Conservation (phyloP, 164 flowering plant genomes). For the Tinospora cordifolia region DNA sequence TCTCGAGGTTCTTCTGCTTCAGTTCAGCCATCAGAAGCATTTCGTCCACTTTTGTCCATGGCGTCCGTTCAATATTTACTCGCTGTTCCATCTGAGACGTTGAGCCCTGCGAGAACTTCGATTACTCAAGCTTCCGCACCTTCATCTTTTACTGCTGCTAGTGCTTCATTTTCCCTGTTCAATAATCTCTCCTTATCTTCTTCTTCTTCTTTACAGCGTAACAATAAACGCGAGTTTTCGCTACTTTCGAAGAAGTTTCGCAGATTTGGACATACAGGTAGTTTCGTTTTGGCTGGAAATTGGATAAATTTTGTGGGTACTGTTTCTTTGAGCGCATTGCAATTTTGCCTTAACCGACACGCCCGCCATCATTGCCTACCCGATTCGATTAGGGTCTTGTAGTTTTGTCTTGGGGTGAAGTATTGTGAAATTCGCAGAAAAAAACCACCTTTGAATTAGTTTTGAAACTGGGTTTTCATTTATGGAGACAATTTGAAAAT, state of each 20-base stretch:
- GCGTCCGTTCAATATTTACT: constrained; percentile 36
- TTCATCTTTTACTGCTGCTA: constrained; percentile 5
- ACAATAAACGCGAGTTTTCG: constrained; percentile 24
- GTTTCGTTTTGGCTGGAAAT: too few relatives aligned
- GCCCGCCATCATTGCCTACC: too few relatives aligned
- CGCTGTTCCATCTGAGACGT: constrained; percentile 25
- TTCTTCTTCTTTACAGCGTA: constrained; percentile 4
- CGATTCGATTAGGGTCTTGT: too few relatives aligned
- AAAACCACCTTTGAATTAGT: too few relatives aligned
- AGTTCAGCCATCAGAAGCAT: too few relatives aligned
- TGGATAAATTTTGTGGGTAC: too few relatives aligned
- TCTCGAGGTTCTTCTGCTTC: not conserved
- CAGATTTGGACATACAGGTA: constrained; percentile 28
- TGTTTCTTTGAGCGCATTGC: too few relatives aligned
- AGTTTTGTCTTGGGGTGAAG: too few relatives aligned
- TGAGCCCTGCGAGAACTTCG: constrained; percentile 10
- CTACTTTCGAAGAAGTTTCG: constrained; percentile 16
- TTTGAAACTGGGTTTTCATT: too few relatives aligned
- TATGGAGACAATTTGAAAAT: too few relatives aligned
- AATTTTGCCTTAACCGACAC: too few relatives aligned
- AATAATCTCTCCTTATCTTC: constrained; percentile 13
- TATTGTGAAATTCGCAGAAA: too few relatives aligned
- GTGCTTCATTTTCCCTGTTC: constrained; percentile 12
- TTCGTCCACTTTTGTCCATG: constrained; percentile 23
- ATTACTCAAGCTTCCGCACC: not conserved